phyloP scores from a whole-genome alignment of 2,329 filamentous ascomycete genomes.

The Domatiomyces catenatus region DNA sequence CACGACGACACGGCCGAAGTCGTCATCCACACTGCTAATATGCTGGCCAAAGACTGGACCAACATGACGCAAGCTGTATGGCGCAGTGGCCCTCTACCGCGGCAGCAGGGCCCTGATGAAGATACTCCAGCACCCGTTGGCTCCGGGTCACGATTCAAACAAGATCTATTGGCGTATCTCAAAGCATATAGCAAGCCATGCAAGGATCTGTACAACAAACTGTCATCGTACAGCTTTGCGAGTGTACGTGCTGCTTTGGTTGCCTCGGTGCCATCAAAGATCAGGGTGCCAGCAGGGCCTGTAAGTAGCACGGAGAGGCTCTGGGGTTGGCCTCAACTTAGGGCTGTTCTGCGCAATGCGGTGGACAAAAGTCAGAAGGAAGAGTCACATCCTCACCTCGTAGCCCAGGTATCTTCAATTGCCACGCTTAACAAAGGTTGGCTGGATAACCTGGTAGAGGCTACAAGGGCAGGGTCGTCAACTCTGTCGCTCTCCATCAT shows the following conservation, averaged over 20 bases:
- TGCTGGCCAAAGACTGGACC: slow-evolving; percentile 74
- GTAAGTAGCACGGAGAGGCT: slow-evolving; percentile 34
- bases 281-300: slow-evolving; percentile 29
- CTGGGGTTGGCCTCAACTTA: slow-evolving; percentile 54
- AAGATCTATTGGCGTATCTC: slow-evolving; percentile 59
- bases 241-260: slow-evolving; percentile 54
- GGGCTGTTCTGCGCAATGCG: neutral
- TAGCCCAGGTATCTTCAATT: slow-evolving; percentile 50
- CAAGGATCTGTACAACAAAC: slow-evolving; percentile 43
- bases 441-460: slow-evolving; percentile 30
- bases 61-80: slow-evolving; percentile 80
- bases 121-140: slow-evolving; percentile 29
- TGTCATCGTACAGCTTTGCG: slow-evolving; percentile 54
- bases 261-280: slow-evolving; percentile 61
- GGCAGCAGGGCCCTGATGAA: slow-evolving; percentile 17
- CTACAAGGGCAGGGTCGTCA: slow-evolving; percentile 17
- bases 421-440: slow-evolving; percentile 62
- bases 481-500: slow-evolving; percentile 35
- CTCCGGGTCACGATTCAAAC: slow-evolving; percentile 56
- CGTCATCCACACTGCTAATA: slow-evolving; percentile 77
- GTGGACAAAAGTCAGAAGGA: neutral
- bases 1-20: slow-evolving; percentile 64
- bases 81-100: slow-evolving; percentile 56
- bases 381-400: slow-evolving; percentile 24
- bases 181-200: slow-evolving; percentile 38